Evolutionary conservation across 305 asterid genomes (phyloP).

Genomic region (Solanum aculeatissimum): DNA sequence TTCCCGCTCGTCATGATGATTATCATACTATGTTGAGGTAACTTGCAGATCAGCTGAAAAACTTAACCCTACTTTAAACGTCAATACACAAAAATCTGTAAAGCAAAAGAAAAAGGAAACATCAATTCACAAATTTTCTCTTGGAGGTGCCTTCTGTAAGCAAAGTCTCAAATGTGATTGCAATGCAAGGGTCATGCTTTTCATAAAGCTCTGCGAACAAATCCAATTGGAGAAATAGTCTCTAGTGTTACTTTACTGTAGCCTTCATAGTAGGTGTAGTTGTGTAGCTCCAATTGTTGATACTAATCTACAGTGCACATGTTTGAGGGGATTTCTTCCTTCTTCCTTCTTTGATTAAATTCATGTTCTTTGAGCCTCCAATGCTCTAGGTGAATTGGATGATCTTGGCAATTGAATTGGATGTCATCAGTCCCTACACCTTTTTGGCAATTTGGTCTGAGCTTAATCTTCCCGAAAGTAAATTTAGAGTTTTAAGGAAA

Average conservation of each 20-base stretch:
- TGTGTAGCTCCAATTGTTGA: background rate
- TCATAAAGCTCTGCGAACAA: background rate
- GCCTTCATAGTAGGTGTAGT: background rate
- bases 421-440: background rate
- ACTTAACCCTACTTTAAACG: background rate
- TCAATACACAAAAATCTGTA: background rate
- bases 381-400: background rate
- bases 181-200: background rate
- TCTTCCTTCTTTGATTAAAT: background rate
- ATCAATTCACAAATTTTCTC: background rate
- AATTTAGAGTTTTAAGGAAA: background rate
- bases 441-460: background rate
- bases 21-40: constrained; percentile 84
- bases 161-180: background rate
- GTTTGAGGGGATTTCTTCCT: background rate
- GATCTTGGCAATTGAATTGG: background rate
- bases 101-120: background rate
- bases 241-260: background rate
- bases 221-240: background rate
- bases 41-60: background rate
- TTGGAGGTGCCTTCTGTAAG: background rate
- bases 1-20: constrained; percentile 79
- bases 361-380: background rate
- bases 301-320: background rate
- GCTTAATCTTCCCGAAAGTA: background rate